These are phyloP conservation scores for Schizophyllum amplum DNA, from an alignment of 1,284 basidiomycete species.

Conservation along the genomic window DNA sequence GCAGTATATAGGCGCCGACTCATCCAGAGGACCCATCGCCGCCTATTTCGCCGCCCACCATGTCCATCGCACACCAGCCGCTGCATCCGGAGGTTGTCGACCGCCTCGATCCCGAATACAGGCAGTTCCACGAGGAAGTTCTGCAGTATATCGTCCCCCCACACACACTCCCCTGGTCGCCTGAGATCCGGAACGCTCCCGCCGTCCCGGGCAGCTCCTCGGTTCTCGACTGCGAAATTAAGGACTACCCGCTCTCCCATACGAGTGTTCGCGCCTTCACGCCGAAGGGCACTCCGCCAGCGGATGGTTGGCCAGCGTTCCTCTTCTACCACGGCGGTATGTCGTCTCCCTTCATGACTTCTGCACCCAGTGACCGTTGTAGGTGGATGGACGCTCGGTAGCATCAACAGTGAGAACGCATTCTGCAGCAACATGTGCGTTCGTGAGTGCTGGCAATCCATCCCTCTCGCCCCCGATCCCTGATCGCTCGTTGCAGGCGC, in stretches of 20 bases:
- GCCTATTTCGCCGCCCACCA: conserved; percentile 1
- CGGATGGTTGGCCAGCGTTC: conserved; percentile 51
- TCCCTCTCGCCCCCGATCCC: background rate
- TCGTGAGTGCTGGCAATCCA: conserved; percentile 25
- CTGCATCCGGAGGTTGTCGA: conserved; percentile 50
- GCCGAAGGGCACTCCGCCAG: conserved; percentile 41
- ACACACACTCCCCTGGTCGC: conserved; percentile 54
- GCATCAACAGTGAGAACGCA: conserved; percentile 46
- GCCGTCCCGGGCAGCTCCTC: conserved; percentile 48
- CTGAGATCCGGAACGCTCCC: conserved; percentile 42
- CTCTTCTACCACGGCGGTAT: conserved; percentile 56
- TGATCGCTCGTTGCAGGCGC: conserved; percentile 27
- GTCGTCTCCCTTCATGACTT: conserved; percentile 11
- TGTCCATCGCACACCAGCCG: conserved; percentile 28
- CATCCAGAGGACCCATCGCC: background rate
- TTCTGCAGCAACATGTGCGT: conserved; percentile 54
- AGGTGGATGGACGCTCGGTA: conserved; percentile 69
- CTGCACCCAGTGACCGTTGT: background rate
- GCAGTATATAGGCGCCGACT: background rate
- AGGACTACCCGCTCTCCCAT: conserved; percentile 39
- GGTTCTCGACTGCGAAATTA: conserved; percentile 44
- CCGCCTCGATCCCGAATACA: conserved; percentile 55
- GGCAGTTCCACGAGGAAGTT: conserved; percentile 48
- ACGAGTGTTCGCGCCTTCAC: conserved; percentile 49
- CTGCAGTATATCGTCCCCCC: conserved; percentile 35